phyloP scores from a whole-genome alignment of 768 basidiomycete species.

The Phylloporus sp. region DNA sequence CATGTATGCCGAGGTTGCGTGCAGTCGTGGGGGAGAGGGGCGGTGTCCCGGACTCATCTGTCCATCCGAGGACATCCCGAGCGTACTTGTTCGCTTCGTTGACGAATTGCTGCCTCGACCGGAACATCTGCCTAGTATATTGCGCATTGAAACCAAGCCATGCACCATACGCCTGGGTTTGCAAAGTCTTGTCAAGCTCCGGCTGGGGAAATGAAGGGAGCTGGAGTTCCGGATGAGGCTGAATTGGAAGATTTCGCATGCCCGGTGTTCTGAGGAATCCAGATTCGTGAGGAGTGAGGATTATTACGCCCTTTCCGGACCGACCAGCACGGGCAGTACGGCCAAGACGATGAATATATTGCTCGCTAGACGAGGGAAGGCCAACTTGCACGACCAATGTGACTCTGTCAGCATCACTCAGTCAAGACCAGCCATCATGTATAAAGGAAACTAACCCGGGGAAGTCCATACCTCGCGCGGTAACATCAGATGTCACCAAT shows the following conservation, averaged over 20 bases:
- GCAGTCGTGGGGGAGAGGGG: slow-evolving; percentile 40
- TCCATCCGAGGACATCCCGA: slow-evolving; percentile 36
- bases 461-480: slow-evolving; percentile 65
- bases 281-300: slow-evolving; percentile 48
- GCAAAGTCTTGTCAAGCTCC: slow-evolving; percentile 35
- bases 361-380: slow-evolving; percentile 64
- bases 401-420: slow-evolving; percentile 35
- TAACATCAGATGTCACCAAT: slow-evolving; percentile 52
- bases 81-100: slow-evolving; percentile 35
- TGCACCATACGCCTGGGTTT: slow-evolving; percentile 48
- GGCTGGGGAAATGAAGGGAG: slow-evolving; percentile 21
- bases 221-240: slow-evolving; percentile 22
- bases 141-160: slow-evolving; percentile 56
- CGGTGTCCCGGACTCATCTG: slow-evolving; percentile 29
- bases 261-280: slow-evolving; percentile 41
- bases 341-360: slow-evolving; percentile 77
- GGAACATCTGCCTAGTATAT: slow-evolving; percentile 33
- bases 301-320: slow-evolving; percentile 52
- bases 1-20: slow-evolving; percentile 48
- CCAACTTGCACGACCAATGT: slow-evolving; percentile 59
- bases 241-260: slow-evolving; percentile 40
- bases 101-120: slow-evolving; percentile 39
- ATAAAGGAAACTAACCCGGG: slow-evolving; percentile 38
- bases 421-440: not conserved
- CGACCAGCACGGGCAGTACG: slow-evolving; percentile 73